Evolutionary conservation across 2,329 filamentous ascomycete species (phyloP), one percentile per base, ranked within the genome.

Genomic region (Botrytis tulipae): DNA sequence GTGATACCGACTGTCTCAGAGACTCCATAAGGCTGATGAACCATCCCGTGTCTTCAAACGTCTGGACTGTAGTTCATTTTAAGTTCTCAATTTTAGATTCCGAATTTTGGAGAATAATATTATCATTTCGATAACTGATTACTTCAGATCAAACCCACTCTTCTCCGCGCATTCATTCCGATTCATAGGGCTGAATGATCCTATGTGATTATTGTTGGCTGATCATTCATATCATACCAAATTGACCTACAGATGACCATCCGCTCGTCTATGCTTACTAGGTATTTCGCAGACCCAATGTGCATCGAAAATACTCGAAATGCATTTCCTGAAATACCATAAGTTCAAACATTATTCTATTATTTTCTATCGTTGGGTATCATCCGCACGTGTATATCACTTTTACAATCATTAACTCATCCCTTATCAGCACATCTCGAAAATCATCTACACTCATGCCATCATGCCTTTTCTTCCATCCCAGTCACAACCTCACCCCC

Each of bases 401-500:
- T 67, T 10, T 16, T 20, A 46, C 22, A 40, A 25, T n/a, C 44
- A 35, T 67, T n/a, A 20, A 9, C 18, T 37, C 32, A 40, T 54
- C 32, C 32, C 42, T 32, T 8, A 66, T 35, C 32, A 18, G 46
- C 8, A 48, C 6, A 9, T 48, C 29, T 25, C 14, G 2, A 3
- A 32, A 16, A 22, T 46, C 61, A 25, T 46, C 40, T 40, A 22
- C 20, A 40, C 61, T 46, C 16, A 22, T 35, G 14, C 12, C 29
- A 37, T 48, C 32, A 35, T 68, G 54, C 62, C 25, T 61, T 18
- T 62, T 75, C 70, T 59, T 72, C 68, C 29, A 48, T 46, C 42
- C 57, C 67, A 5, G 29, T 65, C 48, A 29, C 63, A 57, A 35
- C 35, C 22, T 70, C 42, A 37, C 12, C 29, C 32, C 67, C 62